Evolutionary conservation across 2,329 filamentous ascomycete species (phyloP), one percentile per base, ranked within the genome.

Genomic region (Penicillium sp.): DNA sequence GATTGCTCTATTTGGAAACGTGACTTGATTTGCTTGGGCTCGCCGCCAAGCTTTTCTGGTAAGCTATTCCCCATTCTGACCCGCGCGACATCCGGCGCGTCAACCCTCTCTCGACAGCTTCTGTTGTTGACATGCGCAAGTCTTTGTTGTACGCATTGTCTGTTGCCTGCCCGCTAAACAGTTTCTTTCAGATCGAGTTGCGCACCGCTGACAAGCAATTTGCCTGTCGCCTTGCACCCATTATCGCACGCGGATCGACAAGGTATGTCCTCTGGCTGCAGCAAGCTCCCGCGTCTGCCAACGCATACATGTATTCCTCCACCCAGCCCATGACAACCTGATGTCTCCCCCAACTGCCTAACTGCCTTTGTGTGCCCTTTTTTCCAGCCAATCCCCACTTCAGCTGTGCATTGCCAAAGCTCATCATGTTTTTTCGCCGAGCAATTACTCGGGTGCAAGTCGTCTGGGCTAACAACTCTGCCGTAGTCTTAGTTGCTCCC

Each of bases 201-300:
- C 45, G 56, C 55, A 54, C 42, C 53, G 55, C 59, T 57, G 58
- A 61, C 57, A 61, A 59, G 57, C 45, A 50, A 28, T 28, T 28
- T 8, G 26, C 26, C 5, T 11, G 5, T 12, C 11, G 28, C 28
- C 28, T 33, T 9, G 28, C 28, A 35, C 30, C 4, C 30, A 35
- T 35, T 35, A 35, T 3, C 40, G 6, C 64, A 60, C 55, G 47
- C 43, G 40, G 65, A 72, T 71, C 65, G 63, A 66, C 65, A 63
- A 71, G 68, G 71, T 73, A 73, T 66, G 70, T 69, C 47, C 61
- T 59, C 61, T 63, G 61, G 62, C 65, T 71, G 68, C 68, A 71
- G 63, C 61, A 63, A 61, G 57, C 60, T 58, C 63, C 62, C 64
- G 63, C 64, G 53, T 59, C 65, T 73, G 71, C 71, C 71, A 73